Percentiles rank a stretch among this genome's conserved stretches.
These are phyloP conservation scores for Murraya paniculata DNA, from an alignment of 345 rosid species.

Conservation along the genomic window DNA sequence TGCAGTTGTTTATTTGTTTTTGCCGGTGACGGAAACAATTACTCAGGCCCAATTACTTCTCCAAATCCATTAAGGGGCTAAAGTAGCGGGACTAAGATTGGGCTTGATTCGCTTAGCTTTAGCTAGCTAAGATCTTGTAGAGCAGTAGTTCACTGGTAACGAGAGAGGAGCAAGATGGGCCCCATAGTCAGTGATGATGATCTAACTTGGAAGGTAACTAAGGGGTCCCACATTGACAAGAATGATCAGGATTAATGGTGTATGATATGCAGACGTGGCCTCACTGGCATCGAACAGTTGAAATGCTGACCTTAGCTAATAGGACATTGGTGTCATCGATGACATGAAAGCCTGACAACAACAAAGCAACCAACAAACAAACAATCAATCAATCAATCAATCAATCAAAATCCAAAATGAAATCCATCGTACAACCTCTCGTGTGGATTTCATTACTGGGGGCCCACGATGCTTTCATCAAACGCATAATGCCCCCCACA, in stretches of 20 bases:
- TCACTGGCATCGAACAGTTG: conserved; percentile 10
- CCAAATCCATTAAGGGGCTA: background rate
- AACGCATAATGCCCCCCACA: background rate
- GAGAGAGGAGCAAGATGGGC: background rate
- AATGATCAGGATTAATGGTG: conserved; percentile 16
- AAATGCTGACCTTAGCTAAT: background rate
- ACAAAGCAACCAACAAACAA: background rate
- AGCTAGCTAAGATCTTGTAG: no score
- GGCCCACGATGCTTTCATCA: background rate
- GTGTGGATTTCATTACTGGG: background rate
- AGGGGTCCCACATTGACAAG: background rate
- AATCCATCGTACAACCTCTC: background rate
- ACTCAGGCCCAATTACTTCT: background rate
- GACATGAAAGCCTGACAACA: background rate
- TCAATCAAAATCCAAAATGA: background rate
- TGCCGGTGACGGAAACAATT: background rate
- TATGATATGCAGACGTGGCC: conserved; percentile 28
- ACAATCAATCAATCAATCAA: background rate
- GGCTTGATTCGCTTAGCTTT: no score
- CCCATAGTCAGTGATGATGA: background rate
- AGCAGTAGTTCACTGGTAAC: no score
- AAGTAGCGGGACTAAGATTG: no score
- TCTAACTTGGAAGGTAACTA: background rate
- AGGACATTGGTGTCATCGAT: background rate
- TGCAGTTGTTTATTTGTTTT: no score